Conservation (phyloP, 2,329 filamentous ascomycete species). For the Ceratocystis alfenasii region DNA sequence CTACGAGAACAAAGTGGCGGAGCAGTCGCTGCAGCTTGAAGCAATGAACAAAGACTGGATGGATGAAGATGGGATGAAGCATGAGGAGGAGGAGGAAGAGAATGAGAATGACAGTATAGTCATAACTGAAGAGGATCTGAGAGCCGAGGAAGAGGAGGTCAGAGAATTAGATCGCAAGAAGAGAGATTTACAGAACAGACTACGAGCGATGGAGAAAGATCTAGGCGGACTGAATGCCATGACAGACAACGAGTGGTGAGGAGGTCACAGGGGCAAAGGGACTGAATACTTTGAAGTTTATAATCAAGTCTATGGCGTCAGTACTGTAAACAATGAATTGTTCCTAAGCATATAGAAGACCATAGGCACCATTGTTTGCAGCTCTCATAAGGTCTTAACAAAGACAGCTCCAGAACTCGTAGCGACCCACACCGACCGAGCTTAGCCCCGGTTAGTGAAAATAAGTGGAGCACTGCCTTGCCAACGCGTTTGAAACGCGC, state of each 20-base stretch:
- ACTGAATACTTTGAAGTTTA: background rate
- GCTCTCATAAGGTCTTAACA: background rate
- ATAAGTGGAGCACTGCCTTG: conserved; percentile 1
- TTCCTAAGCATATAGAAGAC: background rate
- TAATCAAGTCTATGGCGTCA: background rate
- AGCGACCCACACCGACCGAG: background rate
- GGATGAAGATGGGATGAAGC: conserved; percentile 41
- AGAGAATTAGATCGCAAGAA: conserved; percentile 45
- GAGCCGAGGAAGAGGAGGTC: conserved; percentile 55
- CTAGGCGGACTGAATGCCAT: conserved; percentile 43
- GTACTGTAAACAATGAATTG: no score
- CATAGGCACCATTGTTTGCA: background rate
- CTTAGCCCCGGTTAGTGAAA: background rate
- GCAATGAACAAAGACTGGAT: conserved; percentile 56
- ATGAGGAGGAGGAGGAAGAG: conserved; percentile 39
- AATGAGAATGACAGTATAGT: conserved; percentile 34
- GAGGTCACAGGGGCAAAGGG: background rate
- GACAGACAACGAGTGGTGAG: conserved; percentile 28
- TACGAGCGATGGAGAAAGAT: conserved; percentile 45
- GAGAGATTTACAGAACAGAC: conserved; percentile 41
- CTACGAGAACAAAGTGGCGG: conserved; percentile 67
- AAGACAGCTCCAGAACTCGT: background rate
- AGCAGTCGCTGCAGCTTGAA: conserved; percentile 62
- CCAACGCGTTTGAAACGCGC: background rate
- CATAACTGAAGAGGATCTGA: conserved; percentile 57